Evolutionary conservation across 345 rosid species (phyloP), one percentile per base, ranked within the genome.

Genomic region (Lumnitzera littorea): DNA sequence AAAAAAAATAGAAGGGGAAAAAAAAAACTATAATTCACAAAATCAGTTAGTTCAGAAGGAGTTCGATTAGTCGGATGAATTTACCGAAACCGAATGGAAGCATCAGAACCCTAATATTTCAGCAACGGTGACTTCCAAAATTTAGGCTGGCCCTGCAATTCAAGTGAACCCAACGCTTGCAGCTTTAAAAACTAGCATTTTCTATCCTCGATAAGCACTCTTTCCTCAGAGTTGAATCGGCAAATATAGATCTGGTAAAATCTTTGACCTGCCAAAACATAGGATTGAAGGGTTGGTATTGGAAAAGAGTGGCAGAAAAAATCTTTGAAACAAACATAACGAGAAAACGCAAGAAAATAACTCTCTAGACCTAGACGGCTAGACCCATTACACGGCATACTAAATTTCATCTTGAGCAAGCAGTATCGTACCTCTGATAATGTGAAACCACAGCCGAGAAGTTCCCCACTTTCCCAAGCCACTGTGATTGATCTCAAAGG

Each of bases 171-270:
- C 43, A 36, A 36, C 24, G 51, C 55, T 49, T 48, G 24, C 25
- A 36, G 17, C 2, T 57, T 57, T 70, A 77, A 65, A 73, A 68
- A 75, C 75, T 53, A 48, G 55, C 68, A 29, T 76, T 82, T 60
- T 82, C 83, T 56, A 94, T 86, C 76, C 88, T 79, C 99, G 92
- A 76, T 64, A 88, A 52, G 78, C 97, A 94, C 70, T 90, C 99
- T 81, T 86, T 88, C 67, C 97, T 81, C 70, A 94, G 64, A 16
- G 96, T 72, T 0, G 99, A 88, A 76, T 90, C 97, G 0, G 96
- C 63, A 70, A 88, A 90, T 77, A 83, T 86, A 51, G 99, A 91
- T 76, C 79, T 80, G 64, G 90, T 84, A 65, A 94, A 80, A 75
- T 86, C 95, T 70, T 74, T 71, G 68, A 88, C 74, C 97, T 94